Percentiles rank a stretch among this genome's conserved stretches.
phyloP scores from a whole-genome alignment of 1,284 basidiomycete species.

The Phylloporus sp. region DNA sequence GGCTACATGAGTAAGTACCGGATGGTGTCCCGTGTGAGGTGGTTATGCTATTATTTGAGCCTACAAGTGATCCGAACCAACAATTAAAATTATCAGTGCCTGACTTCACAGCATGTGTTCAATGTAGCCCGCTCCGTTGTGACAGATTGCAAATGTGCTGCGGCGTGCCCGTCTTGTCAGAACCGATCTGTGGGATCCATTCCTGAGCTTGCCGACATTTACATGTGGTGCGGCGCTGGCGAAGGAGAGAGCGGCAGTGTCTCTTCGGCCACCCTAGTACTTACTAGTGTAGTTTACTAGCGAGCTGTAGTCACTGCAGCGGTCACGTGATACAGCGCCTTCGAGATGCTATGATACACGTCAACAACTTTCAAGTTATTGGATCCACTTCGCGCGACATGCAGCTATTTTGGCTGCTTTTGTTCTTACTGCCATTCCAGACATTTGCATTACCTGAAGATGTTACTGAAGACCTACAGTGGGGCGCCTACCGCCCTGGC shows the following conservation, averaged over 20 bases:
- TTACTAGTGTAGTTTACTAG: too few relatives aligned
- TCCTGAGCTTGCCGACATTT: too few relatives aligned
- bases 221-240: too few relatives aligned
- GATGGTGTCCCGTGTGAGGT: too few relatives aligned
- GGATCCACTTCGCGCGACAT: conserved; percentile 8
- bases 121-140: too few relatives aligned
- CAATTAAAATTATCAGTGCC: neutral
- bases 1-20: too few relatives aligned
- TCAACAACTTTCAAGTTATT: neutral
- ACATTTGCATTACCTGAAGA: conserved; percentile 39
- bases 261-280: too few relatives aligned
- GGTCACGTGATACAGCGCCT: conserved; percentile 17
- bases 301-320: too few relatives aligned
- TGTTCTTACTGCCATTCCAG: conserved; percentile 32
- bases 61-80: neutral
- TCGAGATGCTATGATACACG: neutral
- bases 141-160: too few relatives aligned
- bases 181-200: too few relatives aligned
- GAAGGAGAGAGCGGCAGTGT: too few relatives aligned
- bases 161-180: too few relatives aligned
- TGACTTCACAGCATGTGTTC: neutral
- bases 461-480: conserved; percentile 74
- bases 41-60: neutral
- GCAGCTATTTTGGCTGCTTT: conserved; percentile 40
- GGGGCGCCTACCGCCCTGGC: conserved; percentile 92